Percentiles rank a stretch among this genome's conserved stretches.
phyloP scores from a whole-genome alignment of 257 asterid genomes.

The Gentiana straminea region DNA sequence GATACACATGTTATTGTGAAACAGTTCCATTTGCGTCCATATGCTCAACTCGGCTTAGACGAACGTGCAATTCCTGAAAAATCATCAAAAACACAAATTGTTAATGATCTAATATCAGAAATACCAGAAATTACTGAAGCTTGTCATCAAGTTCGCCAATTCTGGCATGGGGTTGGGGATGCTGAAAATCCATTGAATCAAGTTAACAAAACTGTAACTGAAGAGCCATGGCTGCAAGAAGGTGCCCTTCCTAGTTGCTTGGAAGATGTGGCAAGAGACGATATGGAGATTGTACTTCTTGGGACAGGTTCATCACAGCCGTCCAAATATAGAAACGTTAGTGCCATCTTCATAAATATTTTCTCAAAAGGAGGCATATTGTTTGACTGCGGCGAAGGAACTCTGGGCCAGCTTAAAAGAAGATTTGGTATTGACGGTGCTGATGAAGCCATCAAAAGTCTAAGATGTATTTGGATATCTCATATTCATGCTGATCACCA shows the following conservation, averaged over 20 bases:
- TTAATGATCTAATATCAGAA: slow-evolving; percentile 55
- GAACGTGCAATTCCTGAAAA: slow-evolving; percentile 49
- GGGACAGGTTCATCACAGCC: slow-evolving; percentile 99
- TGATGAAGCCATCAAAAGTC: slow-evolving; percentile 59
- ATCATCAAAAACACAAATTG: slow-evolving; percentile 43
- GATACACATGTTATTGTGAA: slow-evolving; percentile 8
- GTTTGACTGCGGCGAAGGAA: slow-evolving; percentile 95
- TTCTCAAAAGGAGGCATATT: slow-evolving; percentile 74
- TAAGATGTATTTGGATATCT: slow-evolving; percentile 88
- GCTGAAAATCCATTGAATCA: slow-evolving; percentile 2
- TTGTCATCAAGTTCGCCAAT: slow-evolving; percentile 33
- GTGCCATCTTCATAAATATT: slow-evolving; percentile 78
- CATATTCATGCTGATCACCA: slow-evolving; percentile 99
- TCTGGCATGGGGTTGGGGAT: slow-evolving; percentile 26
- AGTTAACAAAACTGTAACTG: slow-evolving; percentile 19
- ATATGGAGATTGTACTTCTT: slow-evolving; percentile 86
- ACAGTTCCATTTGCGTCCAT: slow-evolving; percentile 81
- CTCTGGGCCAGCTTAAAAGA: slow-evolving; percentile 88
- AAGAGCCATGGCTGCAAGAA: slow-evolving; percentile 71
- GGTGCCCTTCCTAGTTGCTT: slow-evolving; percentile 63
- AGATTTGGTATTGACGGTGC: slow-evolving; percentile 82
- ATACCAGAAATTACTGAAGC: slow-evolving; percentile 76
- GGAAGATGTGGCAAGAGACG: slow-evolving; percentile 63
- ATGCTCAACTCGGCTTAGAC: slow-evolving; percentile 77
- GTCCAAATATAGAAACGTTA: slow-evolving; percentile 92